These are phyloP conservation scores for Xerocomellus intermedius DNA, from an alignment of 768 basidiomycete genomes.

Conservation along the genomic window DNA sequence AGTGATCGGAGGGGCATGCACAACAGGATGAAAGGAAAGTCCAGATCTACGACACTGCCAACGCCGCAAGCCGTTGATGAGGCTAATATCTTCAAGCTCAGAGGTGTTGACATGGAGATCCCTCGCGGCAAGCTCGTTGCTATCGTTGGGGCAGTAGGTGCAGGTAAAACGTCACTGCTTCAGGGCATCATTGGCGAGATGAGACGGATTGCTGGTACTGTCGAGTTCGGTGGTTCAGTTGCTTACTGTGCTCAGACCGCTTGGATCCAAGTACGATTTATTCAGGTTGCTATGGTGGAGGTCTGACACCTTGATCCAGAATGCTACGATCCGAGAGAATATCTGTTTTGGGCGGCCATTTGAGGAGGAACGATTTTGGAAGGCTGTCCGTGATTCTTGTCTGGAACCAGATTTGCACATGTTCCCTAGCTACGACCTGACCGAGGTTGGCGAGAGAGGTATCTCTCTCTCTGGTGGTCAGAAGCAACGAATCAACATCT, in stretches of 20 bases:
- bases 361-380: conserved; percentile 81
- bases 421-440: conserved; percentile 73
- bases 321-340: conserved; percentile 86
- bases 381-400: conserved; percentile 73
- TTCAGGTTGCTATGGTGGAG: neutral
- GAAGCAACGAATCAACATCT: conserved; percentile 80
- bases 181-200: conserved; percentile 84
- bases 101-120: conserved; percentile 62
- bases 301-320: conserved; percentile 36
- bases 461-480: conserved; percentile 86
- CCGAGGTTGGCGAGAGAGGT: conserved; percentile 84
- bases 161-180: conserved; percentile 58
- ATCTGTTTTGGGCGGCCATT: conserved; percentile 84
- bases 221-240: conserved; percentile 72
- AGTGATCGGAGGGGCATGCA: neutral
- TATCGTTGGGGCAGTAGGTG: conserved; percentile 73
- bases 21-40: conserved; percentile 14
- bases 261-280: conserved; percentile 72
- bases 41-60: conserved; percentile 14
- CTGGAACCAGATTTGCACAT: conserved; percentile 78
- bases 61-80: conserved; percentile 36
- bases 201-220: conserved; percentile 62
- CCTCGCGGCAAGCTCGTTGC: conserved; percentile 79
- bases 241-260: conserved; percentile 85
- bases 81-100: conserved; percentile 58